These are phyloP conservation scores for Leptographium galeiforme DNA, from an alignment of 2,329 filamentous ascomycete genomes.

Conservation along the genomic window DNA sequence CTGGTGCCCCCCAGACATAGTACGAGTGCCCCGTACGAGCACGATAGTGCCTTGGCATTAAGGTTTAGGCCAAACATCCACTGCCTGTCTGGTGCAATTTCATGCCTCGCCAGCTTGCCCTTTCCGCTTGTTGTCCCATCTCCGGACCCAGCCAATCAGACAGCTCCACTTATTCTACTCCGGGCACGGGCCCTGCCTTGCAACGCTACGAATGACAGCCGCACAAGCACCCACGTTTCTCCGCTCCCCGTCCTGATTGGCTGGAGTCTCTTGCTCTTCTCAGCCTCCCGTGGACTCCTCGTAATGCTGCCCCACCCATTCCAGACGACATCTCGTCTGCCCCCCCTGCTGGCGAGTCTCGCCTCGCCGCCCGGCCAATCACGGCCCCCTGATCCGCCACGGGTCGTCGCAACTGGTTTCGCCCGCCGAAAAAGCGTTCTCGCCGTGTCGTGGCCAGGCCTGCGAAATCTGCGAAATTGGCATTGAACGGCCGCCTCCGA, in stretches of 20 bases:
- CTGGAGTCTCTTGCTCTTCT: background rate
- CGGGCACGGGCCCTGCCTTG: conserved; percentile 6
- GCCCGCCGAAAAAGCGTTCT: too few relatives aligned
- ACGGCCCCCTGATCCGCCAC: too few relatives aligned
- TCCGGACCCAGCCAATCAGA: conserved; percentile 7
- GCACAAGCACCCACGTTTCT: conserved; percentile 9
- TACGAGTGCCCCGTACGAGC: too few relatives aligned
- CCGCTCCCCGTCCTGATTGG: conserved; percentile 5
- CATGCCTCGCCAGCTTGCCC: background rate
- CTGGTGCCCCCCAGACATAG: background rate
- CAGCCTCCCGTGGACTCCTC: background rate
- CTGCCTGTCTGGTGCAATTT: background rate
- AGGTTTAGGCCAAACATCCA: background rate
- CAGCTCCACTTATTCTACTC: background rate
- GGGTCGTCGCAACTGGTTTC: too few relatives aligned
- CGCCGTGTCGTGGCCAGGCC: too few relatives aligned
- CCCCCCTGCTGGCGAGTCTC: too few relatives aligned
- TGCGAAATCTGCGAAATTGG: too few relatives aligned
- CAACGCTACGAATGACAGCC: conserved; percentile 7
- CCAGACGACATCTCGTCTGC: background rate
- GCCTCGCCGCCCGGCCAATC: too few relatives aligned
- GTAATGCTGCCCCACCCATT: background rate
- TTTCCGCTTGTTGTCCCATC: background rate
- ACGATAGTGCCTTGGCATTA: background rate
- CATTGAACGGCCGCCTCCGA: too few relatives aligned